Conservation (phyloP, 768 basidiomycete species). For the Mycena amicta region DNA sequence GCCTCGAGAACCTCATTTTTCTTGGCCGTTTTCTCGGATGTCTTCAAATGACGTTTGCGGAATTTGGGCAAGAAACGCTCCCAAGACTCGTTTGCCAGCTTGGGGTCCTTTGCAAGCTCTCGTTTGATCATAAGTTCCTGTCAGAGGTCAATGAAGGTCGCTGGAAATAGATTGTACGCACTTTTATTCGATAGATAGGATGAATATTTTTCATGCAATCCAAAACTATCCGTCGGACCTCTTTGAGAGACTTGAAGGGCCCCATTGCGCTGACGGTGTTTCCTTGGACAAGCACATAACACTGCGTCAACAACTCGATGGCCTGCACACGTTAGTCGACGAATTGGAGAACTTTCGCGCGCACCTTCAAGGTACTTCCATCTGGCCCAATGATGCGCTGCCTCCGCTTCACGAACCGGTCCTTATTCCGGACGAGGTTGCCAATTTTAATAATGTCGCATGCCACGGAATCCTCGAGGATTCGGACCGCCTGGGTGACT, state of each 20-base stretch:
- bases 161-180: conserved; percentile 30
- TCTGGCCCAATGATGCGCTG: conserved; percentile 98
- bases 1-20: conserved; percentile 75
- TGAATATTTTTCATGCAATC: conserved; percentile 99
- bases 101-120: conserved; percentile 97
- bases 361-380: conserved; percentile 94
- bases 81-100: conserved; percentile 92
- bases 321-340: conserved; percentile 54
- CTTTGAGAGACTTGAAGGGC: conserved; percentile 91
- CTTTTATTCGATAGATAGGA: conserved; percentile 98
- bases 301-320: conserved; percentile 93
- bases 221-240: conserved; percentile 92
- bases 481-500: conserved; percentile 81
- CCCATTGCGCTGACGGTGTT: conserved; percentile 99
- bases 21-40: conserved; percentile 89
- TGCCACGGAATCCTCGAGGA: conserved; percentile 85
- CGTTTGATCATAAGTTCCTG: conserved; percentile 98
- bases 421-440: conserved; percentile 90
- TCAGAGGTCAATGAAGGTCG: conserved; percentile 1
- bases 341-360: conserved; percentile 16
- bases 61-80: conserved; percentile 97
- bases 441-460: conserved; percentile 99
- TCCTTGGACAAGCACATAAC: conserved; percentile 97
- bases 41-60: conserved; percentile 89
- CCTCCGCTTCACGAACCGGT: conserved; percentile 92